A percentile compares a stretch with the other conserved stretches of the same genome.
These are phyloP conservation scores for Trichoderma aggressivum DNA, from an alignment of 2,329 filamentous ascomycete species.

Conservation along the genomic window DNA sequence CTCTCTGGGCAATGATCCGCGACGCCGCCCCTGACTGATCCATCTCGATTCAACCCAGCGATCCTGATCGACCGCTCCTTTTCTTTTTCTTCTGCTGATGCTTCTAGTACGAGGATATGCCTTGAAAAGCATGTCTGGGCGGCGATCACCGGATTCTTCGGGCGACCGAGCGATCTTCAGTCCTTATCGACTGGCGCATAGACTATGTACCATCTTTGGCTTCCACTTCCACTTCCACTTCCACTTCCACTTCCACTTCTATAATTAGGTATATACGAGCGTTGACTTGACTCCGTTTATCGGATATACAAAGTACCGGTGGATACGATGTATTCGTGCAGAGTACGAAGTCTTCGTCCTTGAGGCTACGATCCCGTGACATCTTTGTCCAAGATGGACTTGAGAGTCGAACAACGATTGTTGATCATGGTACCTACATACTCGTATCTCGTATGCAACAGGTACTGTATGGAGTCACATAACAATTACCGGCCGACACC, in stretches of 20 bases:
- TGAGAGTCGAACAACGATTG: not conserved
- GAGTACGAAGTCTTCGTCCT: not conserved
- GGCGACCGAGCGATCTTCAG: not conserved
- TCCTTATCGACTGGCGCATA: not conserved
- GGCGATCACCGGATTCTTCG: conserved; percentile 2
- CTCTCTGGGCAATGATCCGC: conserved; percentile 4
- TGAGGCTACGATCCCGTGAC: not conserved
- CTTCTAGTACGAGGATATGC: not conserved
- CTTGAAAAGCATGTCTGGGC: not conserved
- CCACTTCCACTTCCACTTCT: not conserved
- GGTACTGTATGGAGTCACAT: not conserved
- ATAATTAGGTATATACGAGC: conserved; percentile 5
- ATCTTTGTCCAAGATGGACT: not conserved
- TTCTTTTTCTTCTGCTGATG: not conserved
- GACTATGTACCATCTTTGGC: not conserved
- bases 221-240: not conserved
- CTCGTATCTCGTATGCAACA: not conserved
- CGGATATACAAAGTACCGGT: not conserved
- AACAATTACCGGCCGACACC: not conserved
- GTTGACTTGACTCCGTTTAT: not conserved
- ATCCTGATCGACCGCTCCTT: conserved; percentile 16
- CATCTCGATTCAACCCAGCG: conserved; percentile 7
- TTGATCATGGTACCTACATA: too few species aligned
- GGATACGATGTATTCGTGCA: not conserved
- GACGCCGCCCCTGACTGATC: conserved; percentile 11